These are phyloP conservation scores for Wickerhamomyces bisporus DNA, from an alignment of 805 yeast genomes.

Conservation along the genomic window DNA sequence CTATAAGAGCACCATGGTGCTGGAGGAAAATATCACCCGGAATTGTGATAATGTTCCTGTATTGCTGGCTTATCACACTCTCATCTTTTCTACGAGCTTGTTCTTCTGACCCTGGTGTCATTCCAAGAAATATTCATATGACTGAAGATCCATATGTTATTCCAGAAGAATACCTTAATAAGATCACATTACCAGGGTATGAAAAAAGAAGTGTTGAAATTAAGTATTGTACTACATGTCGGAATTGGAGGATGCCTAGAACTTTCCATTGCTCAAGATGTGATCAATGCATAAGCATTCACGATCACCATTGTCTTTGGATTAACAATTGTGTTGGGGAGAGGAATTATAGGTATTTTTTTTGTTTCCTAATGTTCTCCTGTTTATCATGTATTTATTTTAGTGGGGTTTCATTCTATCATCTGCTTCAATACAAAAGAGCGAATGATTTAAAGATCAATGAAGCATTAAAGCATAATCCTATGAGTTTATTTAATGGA, in stretches of 20 bases:
- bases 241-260: slow-evolving; percentile 73
- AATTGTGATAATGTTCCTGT: slow-evolving; percentile 49
- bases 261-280: slow-evolving; percentile 72
- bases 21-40: slow-evolving; percentile 57
- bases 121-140: slow-evolving; percentile 64
- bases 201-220: slow-evolving; percentile 33
- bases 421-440: slow-evolving; percentile 19
- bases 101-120: slow-evolving; percentile 59
- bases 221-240: slow-evolving; percentile 60
- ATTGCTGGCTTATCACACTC: slow-evolving; percentile 49
- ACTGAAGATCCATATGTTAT: slow-evolving; percentile 33
- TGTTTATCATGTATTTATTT: slow-evolving; percentile 27
- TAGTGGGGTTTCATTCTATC: slow-evolving; percentile 28
- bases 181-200: slow-evolving; percentile 43
- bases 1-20: slow-evolving; percentile 37
- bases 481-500: slow-evolving; percentile 47
- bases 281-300: slow-evolving; percentile 46
- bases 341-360: slow-evolving; percentile 60
- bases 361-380: slow-evolving; percentile 41
- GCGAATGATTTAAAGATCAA: slow-evolving; percentile 12
- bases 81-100: slow-evolving; percentile 48
- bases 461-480: slow-evolving; percentile 22
- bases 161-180: slow-evolving; percentile 56
- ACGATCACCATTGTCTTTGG: slow-evolving; percentile 44
- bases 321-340: slow-evolving; percentile 74